Evolutionary conservation across 2,329 filamentous ascomycete species (phyloP), one percentile per base, ranked within the genome.

Genomic region (Claviceps sp.): DNA sequence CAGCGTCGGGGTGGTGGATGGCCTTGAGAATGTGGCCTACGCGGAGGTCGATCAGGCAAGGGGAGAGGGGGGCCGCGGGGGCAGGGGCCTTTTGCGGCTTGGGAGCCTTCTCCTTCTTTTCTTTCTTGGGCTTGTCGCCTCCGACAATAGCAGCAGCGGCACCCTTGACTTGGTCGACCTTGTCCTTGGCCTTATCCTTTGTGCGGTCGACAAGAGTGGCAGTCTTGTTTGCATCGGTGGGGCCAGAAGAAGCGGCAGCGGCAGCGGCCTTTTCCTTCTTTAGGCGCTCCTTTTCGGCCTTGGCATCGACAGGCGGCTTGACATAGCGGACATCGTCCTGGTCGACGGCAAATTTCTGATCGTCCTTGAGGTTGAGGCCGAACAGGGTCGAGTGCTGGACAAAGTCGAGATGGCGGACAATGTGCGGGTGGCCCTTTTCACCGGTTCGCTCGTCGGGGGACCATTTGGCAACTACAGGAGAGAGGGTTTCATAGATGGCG

Each of bases 11-110:
- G 74, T 98, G 93, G 68, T 89, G 86, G 71, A 93, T 79, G 50
- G 90, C 90, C 72, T 96, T 95, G 64, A 98, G 83, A 61, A 98
- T 96, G 74, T 97, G 93, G 55, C 93, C 93, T 55, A 98, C 91
- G 57, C 93, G 85, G 50, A 98, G 84, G 67, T 98, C 93, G 65
- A 98, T 96, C 55, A 95, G 79, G 54, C 79, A 76, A 2, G 93
- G 93, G 1, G 88, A 87, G 5, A 88, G 81, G 1, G 88, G 85
- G 13, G 88, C 85, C 49, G 88, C 78, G 48, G 80, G 77, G 5
- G 87, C 73, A 14, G 84, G 72, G 6, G 82, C 75, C 67, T 83
- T 82, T 55, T 75, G 82, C 57, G 79, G 81, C 73, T 91, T 93
- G 51, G 86, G 84, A 46, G 82, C 79, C 73, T 95, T 95, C 64